A percentile compares a stretch with the other conserved stretches of the same genome.
These are phyloP conservation scores for Tinospora cordifolia DNA, from an alignment of 164 flowering plant genomes.

Conservation along the genomic window DNA sequence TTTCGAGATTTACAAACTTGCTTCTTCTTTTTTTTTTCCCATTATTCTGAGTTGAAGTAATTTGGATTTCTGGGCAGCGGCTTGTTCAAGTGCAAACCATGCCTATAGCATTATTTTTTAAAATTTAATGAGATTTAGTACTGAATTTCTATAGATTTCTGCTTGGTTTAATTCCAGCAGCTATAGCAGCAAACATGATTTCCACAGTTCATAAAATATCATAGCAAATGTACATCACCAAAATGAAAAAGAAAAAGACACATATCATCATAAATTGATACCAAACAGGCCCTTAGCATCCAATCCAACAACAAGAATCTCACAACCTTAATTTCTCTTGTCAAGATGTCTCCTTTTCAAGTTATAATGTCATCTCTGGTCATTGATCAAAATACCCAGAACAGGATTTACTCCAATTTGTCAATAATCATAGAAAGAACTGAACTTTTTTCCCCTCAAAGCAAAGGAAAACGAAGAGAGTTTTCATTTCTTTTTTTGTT, in stretches of 20 bases:
- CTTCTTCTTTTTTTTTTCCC: too few relatives aligned
- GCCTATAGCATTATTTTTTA: not conserved
- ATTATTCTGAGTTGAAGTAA: too few relatives aligned
- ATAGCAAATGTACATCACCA: too few relatives aligned
- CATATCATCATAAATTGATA: not conserved
- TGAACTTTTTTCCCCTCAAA: not conserved
- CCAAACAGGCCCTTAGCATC: not conserved
- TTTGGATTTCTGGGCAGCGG: not conserved
- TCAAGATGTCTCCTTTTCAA: conserved; percentile 5
- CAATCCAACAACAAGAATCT: not conserved
- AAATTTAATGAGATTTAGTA: too few relatives aligned
- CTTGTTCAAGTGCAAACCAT: not conserved
- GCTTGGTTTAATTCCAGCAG: not conserved
- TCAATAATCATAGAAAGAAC: not conserved
- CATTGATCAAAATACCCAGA: conserved; percentile 3
- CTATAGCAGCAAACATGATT: not conserved
- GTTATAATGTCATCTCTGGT: not conserved
- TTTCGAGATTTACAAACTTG: too few relatives aligned
- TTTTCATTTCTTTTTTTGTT: too few relatives aligned
- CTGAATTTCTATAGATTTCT: not conserved
- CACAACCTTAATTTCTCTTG: not conserved
- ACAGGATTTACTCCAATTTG: not conserved
- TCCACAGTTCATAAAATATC: not conserved
- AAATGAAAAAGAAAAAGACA: not conserved
- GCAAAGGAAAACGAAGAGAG: not conserved